phyloP scores from a whole-genome alignment of 805 yeast genomes.

The Zygotorulaspora danielsina region DNA sequence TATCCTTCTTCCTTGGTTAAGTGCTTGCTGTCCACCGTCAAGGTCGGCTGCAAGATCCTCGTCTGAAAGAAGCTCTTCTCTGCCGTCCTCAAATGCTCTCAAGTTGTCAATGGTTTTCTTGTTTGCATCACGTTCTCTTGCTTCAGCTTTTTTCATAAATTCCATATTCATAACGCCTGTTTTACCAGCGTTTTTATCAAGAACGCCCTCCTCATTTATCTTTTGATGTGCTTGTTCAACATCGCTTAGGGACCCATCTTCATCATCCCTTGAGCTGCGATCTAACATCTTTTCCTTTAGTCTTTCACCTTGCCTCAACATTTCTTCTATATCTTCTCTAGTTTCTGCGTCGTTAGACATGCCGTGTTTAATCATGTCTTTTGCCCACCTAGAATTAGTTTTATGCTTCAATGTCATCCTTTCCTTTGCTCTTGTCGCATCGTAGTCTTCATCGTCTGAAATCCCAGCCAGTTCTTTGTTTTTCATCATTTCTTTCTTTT shows the following conservation, averaged over 20 bases:
- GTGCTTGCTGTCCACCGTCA: conserved; percentile 44
- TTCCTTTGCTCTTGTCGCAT: conserved; percentile 76
- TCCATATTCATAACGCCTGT: conserved; percentile 91
- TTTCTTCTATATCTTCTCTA: conserved; percentile 88
- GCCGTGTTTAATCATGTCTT: conserved; percentile 82
- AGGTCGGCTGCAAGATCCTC: conserved; percentile 36
- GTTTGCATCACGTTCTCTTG: conserved; percentile 58
- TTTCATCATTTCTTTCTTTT: conserved; percentile 75
- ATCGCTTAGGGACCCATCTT: conserved; percentile 44
- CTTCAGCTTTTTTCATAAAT: conserved; percentile 89
- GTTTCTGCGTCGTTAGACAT: conserved; percentile 80
- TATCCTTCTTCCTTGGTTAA: conserved; percentile 75
- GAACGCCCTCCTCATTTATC: conserved; percentile 35
- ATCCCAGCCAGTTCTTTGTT: conserved; percentile 56
- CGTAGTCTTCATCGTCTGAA: conserved; percentile 57
- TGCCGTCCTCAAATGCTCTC: conserved; percentile 46
- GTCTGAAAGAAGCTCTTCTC: conserved; percentile 38
- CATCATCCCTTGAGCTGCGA: conserved; percentile 48
- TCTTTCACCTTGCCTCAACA: conserved; percentile 82
- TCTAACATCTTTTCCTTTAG: conserved; percentile 71
- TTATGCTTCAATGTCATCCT: conserved; percentile 91
- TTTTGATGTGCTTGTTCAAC: conserved; percentile 45
- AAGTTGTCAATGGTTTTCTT: conserved; percentile 48
- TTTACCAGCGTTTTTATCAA: conserved; percentile 56
- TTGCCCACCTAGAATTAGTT: conserved; percentile 86